Percentiles rank a stretch among this genome's conserved stretches.
These are phyloP conservation scores for Cytospora mali DNA, from an alignment of 2,329 filamentous ascomycete genomes.

Conservation along the genomic window DNA sequence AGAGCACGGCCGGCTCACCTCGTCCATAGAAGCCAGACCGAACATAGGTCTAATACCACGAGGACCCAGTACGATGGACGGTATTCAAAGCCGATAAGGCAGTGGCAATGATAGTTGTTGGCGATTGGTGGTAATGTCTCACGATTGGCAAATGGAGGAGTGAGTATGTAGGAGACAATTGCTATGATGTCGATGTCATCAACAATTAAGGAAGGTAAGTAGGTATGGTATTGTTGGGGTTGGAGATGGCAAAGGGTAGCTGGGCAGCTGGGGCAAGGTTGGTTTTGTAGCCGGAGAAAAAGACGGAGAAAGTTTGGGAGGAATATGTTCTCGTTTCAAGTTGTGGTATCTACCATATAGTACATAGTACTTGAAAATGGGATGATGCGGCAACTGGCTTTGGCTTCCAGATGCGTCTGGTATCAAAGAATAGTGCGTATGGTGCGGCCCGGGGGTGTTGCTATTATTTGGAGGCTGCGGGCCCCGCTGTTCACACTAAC, in stretches of 20 bases:
- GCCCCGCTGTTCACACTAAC: not conserved
- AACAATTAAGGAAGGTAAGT: slow-evolving; percentile 21
- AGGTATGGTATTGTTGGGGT: not conserved
- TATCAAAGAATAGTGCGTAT: too few relatives aligned
- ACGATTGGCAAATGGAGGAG: not conserved
- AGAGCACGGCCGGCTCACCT: slow-evolving; percentile 13
- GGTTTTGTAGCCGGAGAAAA: not conserved
- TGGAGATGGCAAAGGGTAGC: not conserved
- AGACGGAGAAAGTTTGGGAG: slow-evolving; percentile 1
- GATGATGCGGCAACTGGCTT: not conserved
- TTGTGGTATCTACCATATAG: too few relatives aligned
- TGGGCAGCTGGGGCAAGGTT: slow-evolving; percentile 5
- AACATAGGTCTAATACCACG: not conserved
- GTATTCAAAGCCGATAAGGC: not conserved
- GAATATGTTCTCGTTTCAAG: slow-evolving; percentile 10
- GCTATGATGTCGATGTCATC: not conserved
- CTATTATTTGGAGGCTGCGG: not conserved
- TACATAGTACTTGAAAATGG: not conserved
- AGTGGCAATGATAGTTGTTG: not conserved
- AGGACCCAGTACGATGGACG: not conserved
- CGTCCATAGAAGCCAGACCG: slow-evolving; percentile 20
- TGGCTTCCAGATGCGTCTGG: too few relatives aligned
- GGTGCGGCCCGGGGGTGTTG: too few relatives aligned
- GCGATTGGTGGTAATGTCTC: not conserved
- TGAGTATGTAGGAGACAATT: not conserved